Conservation (phyloP, 768 basidiomycete species). For the Rubroboletus satanas region DNA sequence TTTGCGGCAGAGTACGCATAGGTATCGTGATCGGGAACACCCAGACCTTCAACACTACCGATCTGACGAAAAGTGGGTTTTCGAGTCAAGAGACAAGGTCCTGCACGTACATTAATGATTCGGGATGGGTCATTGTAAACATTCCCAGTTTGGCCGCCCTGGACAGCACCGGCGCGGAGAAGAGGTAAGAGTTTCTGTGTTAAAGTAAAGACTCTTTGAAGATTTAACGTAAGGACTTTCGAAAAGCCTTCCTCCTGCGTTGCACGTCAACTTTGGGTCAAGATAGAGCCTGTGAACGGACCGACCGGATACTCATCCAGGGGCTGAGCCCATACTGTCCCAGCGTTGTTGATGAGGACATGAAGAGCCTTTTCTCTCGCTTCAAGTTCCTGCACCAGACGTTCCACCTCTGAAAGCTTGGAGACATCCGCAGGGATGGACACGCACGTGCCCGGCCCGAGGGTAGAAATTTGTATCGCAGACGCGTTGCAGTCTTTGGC, state of each 20-base stretch:
- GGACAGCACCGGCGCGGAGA: constrained; percentile 43
- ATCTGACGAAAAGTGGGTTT: constrained; percentile 36
- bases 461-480: constrained; percentile 46
- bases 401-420: constrained; percentile 49
- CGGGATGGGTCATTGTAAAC: constrained; percentile 46
- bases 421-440: constrained; percentile 53
- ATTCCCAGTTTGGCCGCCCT: constrained; percentile 35
- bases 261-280: neutral
- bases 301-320: constrained; percentile 46
- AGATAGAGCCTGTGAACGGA: constrained; percentile 1
- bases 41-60: constrained; percentile 57
- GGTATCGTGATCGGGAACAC: constrained; percentile 54
- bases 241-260: constrained; percentile 52
- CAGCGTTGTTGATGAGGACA: constrained; percentile 63
- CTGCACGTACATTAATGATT: constrained; percentile 52
- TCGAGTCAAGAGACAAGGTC: neutral
- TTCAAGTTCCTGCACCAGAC: constrained; percentile 47
- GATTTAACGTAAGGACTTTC: constrained; percentile 58
- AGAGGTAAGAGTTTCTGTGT: constrained; percentile 60
- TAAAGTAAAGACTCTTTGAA: constrained; percentile 61
- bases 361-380: constrained; percentile 52
- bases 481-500: constrained; percentile 48
- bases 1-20: constrained; percentile 68
- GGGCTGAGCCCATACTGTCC: constrained; percentile 50
- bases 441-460: constrained; percentile 54